phyloP scores from a whole-genome alignment of 495 filamentous ascomycete genomes.

The Aspergillus avenaceus region DNA sequence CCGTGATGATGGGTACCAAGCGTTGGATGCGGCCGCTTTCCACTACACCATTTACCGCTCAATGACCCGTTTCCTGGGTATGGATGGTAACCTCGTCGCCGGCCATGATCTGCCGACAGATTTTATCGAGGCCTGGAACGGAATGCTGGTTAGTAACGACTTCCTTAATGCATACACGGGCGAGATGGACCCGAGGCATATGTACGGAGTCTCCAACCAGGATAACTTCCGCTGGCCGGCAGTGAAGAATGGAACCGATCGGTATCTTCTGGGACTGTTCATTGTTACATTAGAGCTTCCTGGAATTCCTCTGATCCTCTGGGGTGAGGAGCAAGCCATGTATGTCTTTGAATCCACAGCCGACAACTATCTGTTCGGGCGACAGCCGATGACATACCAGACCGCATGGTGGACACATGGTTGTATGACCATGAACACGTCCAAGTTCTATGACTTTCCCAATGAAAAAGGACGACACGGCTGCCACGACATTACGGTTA shows the following conservation, averaged over 20 bases:
- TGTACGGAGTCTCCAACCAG: constrained; percentile 69
- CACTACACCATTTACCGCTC: constrained; percentile 68
- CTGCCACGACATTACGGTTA: constrained; percentile 55
- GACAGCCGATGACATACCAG: constrained; percentile 61
- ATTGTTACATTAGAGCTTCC: constrained; percentile 65
- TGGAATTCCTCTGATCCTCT: constrained; percentile 61
- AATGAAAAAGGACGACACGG: constrained; percentile 51
- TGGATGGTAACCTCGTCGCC: constrained; percentile 59
- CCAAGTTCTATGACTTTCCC: constrained; percentile 57
- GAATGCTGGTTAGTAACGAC: constrained; percentile 63
- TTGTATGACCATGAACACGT: constrained; percentile 55
- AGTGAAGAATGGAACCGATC: constrained; percentile 57
- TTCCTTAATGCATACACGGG: constrained; percentile 61
- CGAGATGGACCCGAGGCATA: constrained; percentile 65
- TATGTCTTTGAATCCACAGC: constrained; percentile 67
- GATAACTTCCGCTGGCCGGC: constrained; percentile 74
- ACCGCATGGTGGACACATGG: constrained; percentile 68
- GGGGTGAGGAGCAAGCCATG: constrained; percentile 69
- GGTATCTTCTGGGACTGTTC: constrained; percentile 58
- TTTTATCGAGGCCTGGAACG: constrained; percentile 58
- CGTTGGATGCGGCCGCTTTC: constrained; percentile 65
- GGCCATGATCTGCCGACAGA: constrained; percentile 56
- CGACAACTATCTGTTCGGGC: constrained; percentile 66
- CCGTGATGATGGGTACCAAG: constrained; percentile 51
- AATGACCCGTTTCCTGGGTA: constrained; percentile 60